Percentiles rank a stretch among this genome's conserved stretches.
phyloP scores from a whole-genome alignment of 2,329 filamentous ascomycete genomes.

The Beauveria sp. region DNA sequence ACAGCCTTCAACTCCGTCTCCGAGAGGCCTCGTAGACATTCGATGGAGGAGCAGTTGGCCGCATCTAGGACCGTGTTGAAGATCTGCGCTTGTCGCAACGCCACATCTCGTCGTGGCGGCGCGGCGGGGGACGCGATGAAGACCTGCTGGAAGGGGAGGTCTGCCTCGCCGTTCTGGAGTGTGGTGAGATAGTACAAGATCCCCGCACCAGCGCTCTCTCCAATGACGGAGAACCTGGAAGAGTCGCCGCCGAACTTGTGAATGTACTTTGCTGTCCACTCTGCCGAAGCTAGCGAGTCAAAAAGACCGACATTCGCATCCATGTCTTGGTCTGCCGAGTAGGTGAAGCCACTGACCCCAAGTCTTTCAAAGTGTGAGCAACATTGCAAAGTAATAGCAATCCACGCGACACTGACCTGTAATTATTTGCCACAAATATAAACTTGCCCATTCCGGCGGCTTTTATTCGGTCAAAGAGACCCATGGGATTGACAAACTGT shows the following conservation, averaged over 20 bases:
- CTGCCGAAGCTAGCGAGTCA: conserved; percentile 14
- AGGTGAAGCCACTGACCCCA: conserved; percentile 15
- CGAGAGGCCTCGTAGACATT: conserved; percentile 11
- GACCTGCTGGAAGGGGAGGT: conserved; percentile 29
- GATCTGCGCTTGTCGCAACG: conserved; percentile 8
- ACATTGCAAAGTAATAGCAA: neutral
- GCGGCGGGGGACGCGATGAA: conserved; percentile 12
- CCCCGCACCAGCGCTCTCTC: conserved; percentile 43
- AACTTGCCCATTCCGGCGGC: conserved; percentile 12
- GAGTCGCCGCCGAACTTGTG: conserved; percentile 47
- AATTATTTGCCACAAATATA: conserved; percentile 17
- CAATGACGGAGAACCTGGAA: conserved; percentile 40
- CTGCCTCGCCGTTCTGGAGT: conserved; percentile 28
- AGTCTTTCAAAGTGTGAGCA: conserved; percentile 8
- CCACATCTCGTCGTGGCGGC: conserved; percentile 12
- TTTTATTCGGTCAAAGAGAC: conserved; percentile 15
- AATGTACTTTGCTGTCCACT: conserved; percentile 30
- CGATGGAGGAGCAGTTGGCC: conserved; percentile 9
- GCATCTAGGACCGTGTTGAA: conserved; percentile 11
- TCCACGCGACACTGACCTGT: conserved; percentile 8
- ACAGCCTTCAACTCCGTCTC: conserved; percentile 9
- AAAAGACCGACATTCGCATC: conserved; percentile 15
- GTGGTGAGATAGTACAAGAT: conserved; percentile 49
- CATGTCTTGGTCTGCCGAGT: conserved; percentile 12
- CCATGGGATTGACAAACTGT: conserved; percentile 12